Evolutionary conservation across 2,329 filamentous ascomycete species (phyloP).

Genomic region (Emydomyces testavorans): DNA sequence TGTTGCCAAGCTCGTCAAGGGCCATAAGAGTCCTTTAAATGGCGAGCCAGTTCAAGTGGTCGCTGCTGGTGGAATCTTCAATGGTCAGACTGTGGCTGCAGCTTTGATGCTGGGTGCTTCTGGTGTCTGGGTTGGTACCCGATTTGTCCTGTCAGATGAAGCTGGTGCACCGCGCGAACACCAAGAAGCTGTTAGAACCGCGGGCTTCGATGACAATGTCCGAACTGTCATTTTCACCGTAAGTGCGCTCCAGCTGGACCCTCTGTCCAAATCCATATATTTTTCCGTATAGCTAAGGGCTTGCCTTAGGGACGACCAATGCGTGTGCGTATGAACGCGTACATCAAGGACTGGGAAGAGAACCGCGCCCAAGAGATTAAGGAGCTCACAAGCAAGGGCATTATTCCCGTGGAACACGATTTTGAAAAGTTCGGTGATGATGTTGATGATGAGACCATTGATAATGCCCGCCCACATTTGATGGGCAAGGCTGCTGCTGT

Average conservation of each 20-base stretch:
- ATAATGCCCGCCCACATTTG: constrained; percentile 78
- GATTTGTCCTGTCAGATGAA: constrained; percentile 89
- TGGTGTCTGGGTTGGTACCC: constrained; percentile 92
- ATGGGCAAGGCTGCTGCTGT: constrained; percentile 97
- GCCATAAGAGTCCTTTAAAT: constrained; percentile 74
- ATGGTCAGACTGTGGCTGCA: constrained; percentile 79
- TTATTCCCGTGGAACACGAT: constrained; percentile 88
- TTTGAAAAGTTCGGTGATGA: constrained; percentile 68
- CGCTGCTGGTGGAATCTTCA: constrained; percentile 87
- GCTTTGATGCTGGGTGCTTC: constrained; percentile 84
- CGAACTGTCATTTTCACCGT: constrained; percentile 94
- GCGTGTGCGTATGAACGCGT: constrained; percentile 83
- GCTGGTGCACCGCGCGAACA: constrained; percentile 86
- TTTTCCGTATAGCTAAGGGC: not conserved
- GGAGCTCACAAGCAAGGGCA: constrained; percentile 74
- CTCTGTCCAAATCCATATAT: not conserved
- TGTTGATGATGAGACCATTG: constrained; percentile 73
- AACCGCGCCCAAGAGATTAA: constrained; percentile 86
- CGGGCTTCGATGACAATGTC: constrained; percentile 89
- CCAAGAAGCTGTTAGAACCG: constrained; percentile 87
- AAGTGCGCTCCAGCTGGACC: constrained; percentile 16
- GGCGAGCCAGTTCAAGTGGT: constrained; percentile 81
- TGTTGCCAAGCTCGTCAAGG: constrained; percentile 69
- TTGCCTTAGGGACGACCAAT: constrained; percentile 60
- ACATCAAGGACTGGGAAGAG: constrained; percentile 92